Evolutionary conservation across 78 protist genomes (phyloP), one percentile per base, ranked within the genome.

Genomic region (Pelomyxa schiedti): DNA sequence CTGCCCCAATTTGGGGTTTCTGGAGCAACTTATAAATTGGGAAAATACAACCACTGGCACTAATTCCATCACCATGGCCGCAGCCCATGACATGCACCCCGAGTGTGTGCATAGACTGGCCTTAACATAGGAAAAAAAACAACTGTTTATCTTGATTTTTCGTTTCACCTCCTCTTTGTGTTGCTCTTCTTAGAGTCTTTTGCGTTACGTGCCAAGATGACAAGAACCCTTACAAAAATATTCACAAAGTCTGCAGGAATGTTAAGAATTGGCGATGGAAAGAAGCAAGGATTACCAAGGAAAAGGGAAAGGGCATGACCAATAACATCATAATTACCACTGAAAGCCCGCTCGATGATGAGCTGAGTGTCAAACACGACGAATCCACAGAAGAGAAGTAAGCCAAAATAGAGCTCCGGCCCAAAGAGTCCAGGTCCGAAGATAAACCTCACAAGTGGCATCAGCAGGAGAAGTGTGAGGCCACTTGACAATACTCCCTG

Each of bases 351-450:
- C 29, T 81, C 90, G 24, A 86, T 58, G 39, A 81, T 69, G 42
- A 87, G 29, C 68, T 80, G 88, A 16, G 90, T 87, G 64, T 87
- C 90, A 22, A 71, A 87, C 2, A 41, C 72, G 68, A 87, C 90
- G 8, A 82, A 87, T 3, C 83, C 83, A n/a, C 63, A 40, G 52
- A 87, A 81, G 41, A 87, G 66, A 29, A 77, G 7, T 26, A 87
- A 72, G 1, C 90, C 90, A 35, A 6, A 63, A 28, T 82, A 87
- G 66, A 87, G 52, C 24, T 74, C 30, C 9, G 40, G 67, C 58
- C 1, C 29, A 72, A 43, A 47, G 82, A 78, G 66, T 39, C 39
- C 1, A 58, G 65, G 65, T 30, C 63, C 39, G 80, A 82, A 36
- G 78, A 87, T 78, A 42, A 87, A 4, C 71, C 30, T 70, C 41